Evolutionary conservation across 352 stramenopile genomes (phyloP).

Genomic region (Phytophthora citrophthora): DNA sequence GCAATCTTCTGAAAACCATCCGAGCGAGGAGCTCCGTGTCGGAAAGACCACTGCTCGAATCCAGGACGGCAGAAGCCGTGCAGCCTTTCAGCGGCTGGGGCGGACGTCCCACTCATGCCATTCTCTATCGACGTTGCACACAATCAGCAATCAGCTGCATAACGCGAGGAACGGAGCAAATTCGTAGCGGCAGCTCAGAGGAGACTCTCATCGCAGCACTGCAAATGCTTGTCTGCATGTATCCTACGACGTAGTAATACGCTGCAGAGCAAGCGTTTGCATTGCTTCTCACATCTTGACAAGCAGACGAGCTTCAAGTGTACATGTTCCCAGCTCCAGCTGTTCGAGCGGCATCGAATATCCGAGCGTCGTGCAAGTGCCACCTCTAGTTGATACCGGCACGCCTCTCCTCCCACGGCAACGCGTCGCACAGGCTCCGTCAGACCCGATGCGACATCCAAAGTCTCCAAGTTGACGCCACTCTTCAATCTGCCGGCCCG

Average conservation of each 20-base stretch:
- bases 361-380: too few species aligned
- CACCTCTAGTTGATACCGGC: too few species aligned
- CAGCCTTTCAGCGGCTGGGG: background rate
- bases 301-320: slow-evolving; percentile 19
- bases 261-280: background rate
- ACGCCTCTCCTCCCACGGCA: too few species aligned
- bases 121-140: slow-evolving; percentile 19
- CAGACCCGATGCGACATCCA: too few species aligned
- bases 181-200: background rate
- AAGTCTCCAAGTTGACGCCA: slow-evolving; percentile 15
- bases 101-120: slow-evolving; percentile 8
- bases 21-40: background rate
- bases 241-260: too few species aligned
- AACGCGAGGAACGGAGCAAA: slow-evolving; percentile 5
- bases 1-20: slow-evolving; percentile 11
- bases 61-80: background rate
- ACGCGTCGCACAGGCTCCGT: too few species aligned
- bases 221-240: too few species aligned
- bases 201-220: background rate
- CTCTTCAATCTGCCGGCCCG: slow-evolving; percentile 13
- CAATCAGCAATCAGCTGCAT: slow-evolving; percentile 15
- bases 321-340: slow-evolving; percentile 11
- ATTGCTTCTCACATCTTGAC: slow-evolving; percentile 6
- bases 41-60: slow-evolving; percentile 10
- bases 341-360: slow-evolving; percentile 2